Conservation (phyloP, 371 early-diverging fungal genomes). For the Actinomortierella ambigua region DNA sequence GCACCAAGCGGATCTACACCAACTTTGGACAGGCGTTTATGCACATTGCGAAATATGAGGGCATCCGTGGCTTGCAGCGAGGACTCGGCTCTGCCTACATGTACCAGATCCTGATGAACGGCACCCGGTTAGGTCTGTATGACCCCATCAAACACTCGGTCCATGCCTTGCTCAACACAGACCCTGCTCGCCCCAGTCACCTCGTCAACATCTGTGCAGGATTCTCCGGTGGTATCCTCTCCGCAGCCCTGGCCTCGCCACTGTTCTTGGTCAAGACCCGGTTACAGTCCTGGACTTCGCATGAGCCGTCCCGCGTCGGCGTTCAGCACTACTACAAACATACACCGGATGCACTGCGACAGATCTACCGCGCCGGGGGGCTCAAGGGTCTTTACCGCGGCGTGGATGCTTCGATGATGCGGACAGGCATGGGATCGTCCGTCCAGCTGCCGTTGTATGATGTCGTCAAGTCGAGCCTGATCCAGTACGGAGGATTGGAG, state of each 20-base stretch:
- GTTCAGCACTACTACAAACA: constrained; percentile 88
- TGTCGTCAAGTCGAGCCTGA: constrained; percentile 71
- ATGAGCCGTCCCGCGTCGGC: constrained; percentile 77
- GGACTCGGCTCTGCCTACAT: constrained; percentile 92
- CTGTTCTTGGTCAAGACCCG: constrained; percentile 95
- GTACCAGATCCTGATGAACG: constrained; percentile 94
- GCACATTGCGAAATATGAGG: constrained; percentile 83
- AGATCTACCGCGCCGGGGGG: constrained; percentile 71
- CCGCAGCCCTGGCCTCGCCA: constrained; percentile 87
- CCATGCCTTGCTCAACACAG: constrained; percentile 31
- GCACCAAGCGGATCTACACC: constrained; percentile 69
- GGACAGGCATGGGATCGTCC: constrained; percentile 90
- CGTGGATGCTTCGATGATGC: constrained; percentile 86
- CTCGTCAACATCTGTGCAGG: constrained; percentile 35
- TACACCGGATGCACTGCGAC: constrained; percentile 64
- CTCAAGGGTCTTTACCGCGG: constrained; percentile 88
- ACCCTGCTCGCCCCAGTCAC: constrained; percentile 29
- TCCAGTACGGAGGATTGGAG: constrained; percentile 62
- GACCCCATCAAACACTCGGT: constrained; percentile 71
- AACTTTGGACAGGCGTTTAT: constrained; percentile 80
- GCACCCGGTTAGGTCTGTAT: constrained; percentile 90
- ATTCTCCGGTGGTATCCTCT: constrained; percentile 73
- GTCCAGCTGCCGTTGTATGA: constrained; percentile 94
- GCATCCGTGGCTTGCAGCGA: constrained; percentile 86
- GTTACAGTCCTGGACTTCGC: constrained; percentile 84